A percentile compares a stretch with the other conserved stretches of the same genome.
These are phyloP conservation scores for Eucalyptus lansdowneana DNA, from an alignment of 345 rosid genomes.

Conservation along the genomic window DNA sequence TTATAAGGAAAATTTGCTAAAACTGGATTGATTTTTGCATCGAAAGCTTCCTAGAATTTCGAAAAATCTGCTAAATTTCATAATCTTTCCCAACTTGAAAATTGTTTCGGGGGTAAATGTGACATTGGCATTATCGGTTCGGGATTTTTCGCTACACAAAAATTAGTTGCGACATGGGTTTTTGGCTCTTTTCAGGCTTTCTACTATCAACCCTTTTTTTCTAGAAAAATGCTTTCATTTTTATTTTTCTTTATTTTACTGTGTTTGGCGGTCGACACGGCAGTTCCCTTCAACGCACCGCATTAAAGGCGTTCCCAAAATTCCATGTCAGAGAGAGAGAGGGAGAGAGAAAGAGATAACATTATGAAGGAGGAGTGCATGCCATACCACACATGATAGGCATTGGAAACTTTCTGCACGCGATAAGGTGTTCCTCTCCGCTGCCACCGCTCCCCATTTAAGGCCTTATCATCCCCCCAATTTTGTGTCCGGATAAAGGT, in stretches of 20 bases:
- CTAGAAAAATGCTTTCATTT: fast-evolving
- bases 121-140: fast-evolving
- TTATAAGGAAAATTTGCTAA: neutral
- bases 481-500: neutral
- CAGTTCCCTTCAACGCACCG: neutral
- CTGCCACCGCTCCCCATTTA: neutral
- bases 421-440: neutral
- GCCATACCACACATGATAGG: neutral
- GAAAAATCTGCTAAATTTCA: too few relatives aligned
- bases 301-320: neutral
- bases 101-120: fast-evolving
- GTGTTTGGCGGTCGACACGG: neutral
- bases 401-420: neutral
- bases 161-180: neutral
- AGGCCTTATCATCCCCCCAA: neutral
- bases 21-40: neutral
- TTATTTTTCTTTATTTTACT: neutral
- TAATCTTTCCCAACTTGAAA: too few relatives aligned
- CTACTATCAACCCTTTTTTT: neutral
- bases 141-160: fast-evolving
- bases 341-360: neutral
- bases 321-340: neutral
- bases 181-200: neutral
- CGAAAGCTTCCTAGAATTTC: fast-evolving
- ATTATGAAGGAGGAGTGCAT: neutral